Evolutionary conservation across 1,284 basidiomycete genomes (phyloP).

Genomic region (Ganoderma boninense): DNA sequence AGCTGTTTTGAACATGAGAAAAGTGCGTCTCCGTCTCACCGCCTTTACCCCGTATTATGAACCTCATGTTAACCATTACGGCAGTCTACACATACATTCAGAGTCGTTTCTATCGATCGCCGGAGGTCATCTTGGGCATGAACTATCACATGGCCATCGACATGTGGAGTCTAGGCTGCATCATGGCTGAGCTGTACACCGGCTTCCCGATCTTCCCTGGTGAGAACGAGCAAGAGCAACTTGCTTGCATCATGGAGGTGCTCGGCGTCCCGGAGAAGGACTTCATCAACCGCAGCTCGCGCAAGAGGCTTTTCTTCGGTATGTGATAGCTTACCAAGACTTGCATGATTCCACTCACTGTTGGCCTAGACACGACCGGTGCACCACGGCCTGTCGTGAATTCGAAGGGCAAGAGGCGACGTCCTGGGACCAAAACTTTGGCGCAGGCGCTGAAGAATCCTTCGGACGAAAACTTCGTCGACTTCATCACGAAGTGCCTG

Average conservation of each 20-base stretch:
- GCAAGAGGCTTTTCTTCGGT: slow-evolving; percentile 98
- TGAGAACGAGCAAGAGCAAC: slow-evolving; percentile 99
- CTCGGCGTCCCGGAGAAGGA: slow-evolving; percentile 96
- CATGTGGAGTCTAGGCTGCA: slow-evolving; percentile 99
- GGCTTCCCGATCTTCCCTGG: slow-evolving; percentile 99
- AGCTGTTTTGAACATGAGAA: slow-evolving; percentile 99
- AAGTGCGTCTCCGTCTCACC: slow-evolving; percentile 63
- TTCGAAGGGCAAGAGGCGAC: slow-evolving; percentile 92
- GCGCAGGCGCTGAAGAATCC: slow-evolving; percentile 89
- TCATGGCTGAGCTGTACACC: slow-evolving; percentile 97
- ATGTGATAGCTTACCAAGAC: slow-evolving; percentile 37
- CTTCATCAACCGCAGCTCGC: slow-evolving; percentile 92
- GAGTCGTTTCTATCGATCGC: slow-evolving; percentile 97
- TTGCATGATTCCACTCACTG: slow-evolving; percentile 8
- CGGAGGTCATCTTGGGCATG: slow-evolving; percentile 93
- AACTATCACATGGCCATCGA: slow-evolving; percentile 96
- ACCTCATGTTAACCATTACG: slow-evolving; percentile 30
- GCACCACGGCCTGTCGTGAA: slow-evolving; percentile 94
- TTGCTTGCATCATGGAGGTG: slow-evolving; percentile 99
- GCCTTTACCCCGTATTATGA: not conserved
- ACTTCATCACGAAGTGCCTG: slow-evolving; percentile 95
- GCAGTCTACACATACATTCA: slow-evolving; percentile 98
- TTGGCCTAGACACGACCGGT: slow-evolving; percentile 83
- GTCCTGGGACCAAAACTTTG: slow-evolving; percentile 91
- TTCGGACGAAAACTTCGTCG: slow-evolving; percentile 84